Evolutionary conservation across 495 filamentous ascomycete species (phyloP).

Genomic region (Hyaloscypha bicolor): DNA sequence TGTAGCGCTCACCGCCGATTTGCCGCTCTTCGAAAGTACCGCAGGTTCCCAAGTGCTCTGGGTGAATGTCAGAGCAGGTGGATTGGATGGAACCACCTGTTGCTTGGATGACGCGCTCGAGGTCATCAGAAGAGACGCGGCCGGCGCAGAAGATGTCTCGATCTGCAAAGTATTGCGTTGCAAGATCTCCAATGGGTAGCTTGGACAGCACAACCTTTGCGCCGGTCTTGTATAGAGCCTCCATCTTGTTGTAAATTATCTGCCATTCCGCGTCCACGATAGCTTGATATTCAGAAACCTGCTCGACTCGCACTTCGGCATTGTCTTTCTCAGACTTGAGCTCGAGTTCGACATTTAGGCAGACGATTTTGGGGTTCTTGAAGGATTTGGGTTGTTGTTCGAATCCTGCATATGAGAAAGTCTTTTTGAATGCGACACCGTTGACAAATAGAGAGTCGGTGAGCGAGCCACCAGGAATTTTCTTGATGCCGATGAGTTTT

Average conservation of each 20-base stretch:
- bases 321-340: conserved; percentile 99
- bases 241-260: conserved; percentile 99
- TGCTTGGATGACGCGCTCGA: conserved; percentile 94
- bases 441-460: conserved; percentile 98
- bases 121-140: conserved; percentile 87
- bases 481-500: conserved; percentile 97
- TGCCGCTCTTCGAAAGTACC: conserved; percentile 92
- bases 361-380: conserved; percentile 90
- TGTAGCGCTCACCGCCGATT: conserved; percentile 96
- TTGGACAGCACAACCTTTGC: conserved; percentile 97
- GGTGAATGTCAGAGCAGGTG: conserved; percentile 93
- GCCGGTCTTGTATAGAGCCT: conserved; percentile 87
- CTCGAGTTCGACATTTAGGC: conserved; percentile 96
- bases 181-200: conserved; percentile 94
- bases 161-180: conserved; percentile 98
- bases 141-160: conserved; percentile 98
- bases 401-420: conserved; percentile 98
- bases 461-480: conserved; percentile 93
- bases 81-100: conserved; percentile 91
- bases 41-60: conserved; percentile 89
- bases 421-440: conserved; percentile 99
- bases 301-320: conserved; percentile 95
- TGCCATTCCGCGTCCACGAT: conserved; percentile 99
- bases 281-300: conserved; percentile 98
- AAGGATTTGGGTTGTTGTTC: conserved; percentile 98